These are phyloP conservation scores for Apiospora rasikravindrae DNA, from an alignment of 2,329 filamentous ascomycete genomes.

Conservation along the genomic window DNA sequence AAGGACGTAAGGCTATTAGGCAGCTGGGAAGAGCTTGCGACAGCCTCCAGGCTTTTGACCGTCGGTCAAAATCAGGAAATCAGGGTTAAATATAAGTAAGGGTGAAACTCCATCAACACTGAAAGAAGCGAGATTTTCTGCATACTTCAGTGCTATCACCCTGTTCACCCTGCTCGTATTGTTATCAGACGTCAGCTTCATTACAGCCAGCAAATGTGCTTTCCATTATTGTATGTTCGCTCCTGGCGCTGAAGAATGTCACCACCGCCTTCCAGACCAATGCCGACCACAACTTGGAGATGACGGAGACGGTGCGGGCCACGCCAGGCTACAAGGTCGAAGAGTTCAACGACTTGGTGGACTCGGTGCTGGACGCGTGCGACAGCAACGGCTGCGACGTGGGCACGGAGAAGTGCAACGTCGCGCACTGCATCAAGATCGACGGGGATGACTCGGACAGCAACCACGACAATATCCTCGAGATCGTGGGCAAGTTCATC, in stretches of 20 bases:
- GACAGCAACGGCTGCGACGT: constrained; percentile 24
- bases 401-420: constrained; percentile 22
- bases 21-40: not conserved
- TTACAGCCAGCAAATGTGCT: constrained; percentile 15
- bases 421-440: constrained; percentile 23
- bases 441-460: constrained; percentile 23
- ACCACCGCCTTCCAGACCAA: constrained; percentile 21
- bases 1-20: not conserved
- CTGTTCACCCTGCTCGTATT: too few species aligned
- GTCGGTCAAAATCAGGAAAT: not conserved
- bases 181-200: too few species aligned
- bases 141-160: too few species aligned
- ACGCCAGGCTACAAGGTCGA: constrained; percentile 20
- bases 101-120: not conserved
- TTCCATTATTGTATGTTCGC: constrained; percentile 7
- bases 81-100: constrained; percentile 16
- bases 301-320: constrained; percentile 21
- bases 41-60: too few species aligned
- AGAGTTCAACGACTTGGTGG: constrained; percentile 23
- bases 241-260: constrained; percentile 21
- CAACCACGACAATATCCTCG: constrained; percentile 22
- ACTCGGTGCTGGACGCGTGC: constrained; percentile 23
- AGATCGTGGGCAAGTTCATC: constrained; percentile 22
- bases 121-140: not conserved
- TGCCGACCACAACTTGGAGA: constrained; percentile 21